These are phyloP conservation scores for Rhinocladiella mackenziei DNA, from an alignment of 2,329 filamentous ascomycete genomes.

Conservation along the genomic window DNA sequence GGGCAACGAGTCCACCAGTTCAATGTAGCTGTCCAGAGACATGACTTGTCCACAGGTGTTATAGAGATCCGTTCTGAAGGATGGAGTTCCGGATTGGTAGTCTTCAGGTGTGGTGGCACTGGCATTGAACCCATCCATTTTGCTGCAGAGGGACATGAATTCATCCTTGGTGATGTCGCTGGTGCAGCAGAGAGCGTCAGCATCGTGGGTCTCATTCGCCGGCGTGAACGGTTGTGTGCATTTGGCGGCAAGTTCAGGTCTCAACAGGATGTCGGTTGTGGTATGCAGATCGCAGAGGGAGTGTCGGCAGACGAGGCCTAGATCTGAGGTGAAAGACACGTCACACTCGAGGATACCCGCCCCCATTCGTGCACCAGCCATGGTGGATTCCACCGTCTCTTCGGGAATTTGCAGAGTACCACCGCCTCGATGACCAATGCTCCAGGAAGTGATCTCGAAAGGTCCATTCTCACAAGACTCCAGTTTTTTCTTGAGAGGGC, in stretches of 20 bases:
- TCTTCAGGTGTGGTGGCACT: slow-evolving; percentile 53
- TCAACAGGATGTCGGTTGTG: slow-evolving; percentile 63
- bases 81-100: slow-evolving; percentile 57
- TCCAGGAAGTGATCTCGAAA: slow-evolving; percentile 53
- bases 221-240: slow-evolving; percentile 61
- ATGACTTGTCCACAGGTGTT: slow-evolving; percentile 56
- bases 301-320: slow-evolving; percentile 64
- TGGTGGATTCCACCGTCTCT: slow-evolving; percentile 56
- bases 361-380: slow-evolving; percentile 64
- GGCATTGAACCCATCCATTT: slow-evolving; percentile 63
- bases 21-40: slow-evolving; percentile 60
- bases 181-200: slow-evolving; percentile 65
- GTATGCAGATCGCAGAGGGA: slow-evolving; percentile 65
- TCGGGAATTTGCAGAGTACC: slow-evolving; percentile 60
- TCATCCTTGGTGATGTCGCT: slow-evolving; percentile 66
- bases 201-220: slow-evolving; percentile 48
- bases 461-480: slow-evolving; percentile 55
- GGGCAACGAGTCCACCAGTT: slow-evolving; percentile 54
- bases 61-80: slow-evolving; percentile 29
- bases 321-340: slow-evolving; percentile 62
- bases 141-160: slow-evolving; percentile 64
- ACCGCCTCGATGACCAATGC: slow-evolving; percentile 54
- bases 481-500: slow-evolving; percentile 58
- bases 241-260: slow-evolving; percentile 60
- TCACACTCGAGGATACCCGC: slow-evolving; percentile 65